A percentile compares a stretch with the other conserved stretches of the same genome.
Conservation (phyloP, 2,329 filamentous ascomycete genomes). For the Celoporthe dispersa region DNA sequence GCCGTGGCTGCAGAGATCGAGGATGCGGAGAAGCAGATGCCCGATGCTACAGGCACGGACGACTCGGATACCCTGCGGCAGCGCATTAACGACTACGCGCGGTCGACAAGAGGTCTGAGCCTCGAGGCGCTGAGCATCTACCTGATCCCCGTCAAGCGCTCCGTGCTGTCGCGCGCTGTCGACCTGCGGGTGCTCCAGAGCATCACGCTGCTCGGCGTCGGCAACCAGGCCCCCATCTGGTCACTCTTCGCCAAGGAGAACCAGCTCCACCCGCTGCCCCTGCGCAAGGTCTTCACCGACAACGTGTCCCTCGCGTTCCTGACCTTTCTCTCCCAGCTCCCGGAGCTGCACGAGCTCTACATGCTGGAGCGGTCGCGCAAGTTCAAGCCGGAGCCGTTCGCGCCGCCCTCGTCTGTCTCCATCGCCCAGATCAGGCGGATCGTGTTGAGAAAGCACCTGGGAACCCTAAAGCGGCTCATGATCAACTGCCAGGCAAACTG, state of each 20-base stretch:
- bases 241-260: conserved; percentile 59
- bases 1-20: conserved; percentile 44
- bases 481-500: conserved; percentile 60
- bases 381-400: conserved; percentile 57
- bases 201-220: conserved; percentile 67
- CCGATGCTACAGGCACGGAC: conserved; percentile 16
- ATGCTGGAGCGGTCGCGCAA: conserved; percentile 59
- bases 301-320: conserved; percentile 62
- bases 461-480: conserved; percentile 59
- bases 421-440: conserved; percentile 63
- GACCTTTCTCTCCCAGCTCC: conserved; percentile 55
- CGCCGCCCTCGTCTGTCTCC: conserved; percentile 52
- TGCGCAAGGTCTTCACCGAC: conserved; percentile 66
- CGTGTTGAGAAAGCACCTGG: conserved; percentile 62
- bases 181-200: conserved; percentile 60
- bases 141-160: conserved; percentile 63
- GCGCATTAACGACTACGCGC: conserved; percentile 56
- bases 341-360: conserved; percentile 61
- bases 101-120: conserved; percentile 60
- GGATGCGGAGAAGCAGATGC: conserved; percentile 37
- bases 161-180: conserved; percentile 58
- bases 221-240: conserved; percentile 65
- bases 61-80: conserved; percentile 33
- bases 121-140: conserved; percentile 60
- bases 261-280: conserved; percentile 51